phyloP scores from a whole-genome alignment of 2,329 filamentous ascomycete genomes.

The Epichloe scottii region DNA sequence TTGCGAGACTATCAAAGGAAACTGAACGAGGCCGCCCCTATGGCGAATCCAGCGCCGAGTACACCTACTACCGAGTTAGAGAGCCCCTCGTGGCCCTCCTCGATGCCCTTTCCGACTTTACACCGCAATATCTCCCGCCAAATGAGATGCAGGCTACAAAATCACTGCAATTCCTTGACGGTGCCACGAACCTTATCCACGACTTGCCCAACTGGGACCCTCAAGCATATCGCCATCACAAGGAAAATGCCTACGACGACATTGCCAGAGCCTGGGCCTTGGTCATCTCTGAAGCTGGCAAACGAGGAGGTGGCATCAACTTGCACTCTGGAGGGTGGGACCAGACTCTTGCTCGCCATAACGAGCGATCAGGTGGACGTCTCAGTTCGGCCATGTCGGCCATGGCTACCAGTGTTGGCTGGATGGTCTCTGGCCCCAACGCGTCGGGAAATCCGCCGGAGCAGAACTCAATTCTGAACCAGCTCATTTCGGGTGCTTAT shows the following conservation, averaged over 20 bases:
- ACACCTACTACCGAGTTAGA: conserved; percentile 86
- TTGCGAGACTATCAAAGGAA: conserved; percentile 69
- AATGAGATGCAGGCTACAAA: conserved; percentile 73
- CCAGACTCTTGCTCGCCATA: conserved; percentile 73
- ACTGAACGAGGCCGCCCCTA: conserved; percentile 70
- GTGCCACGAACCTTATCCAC: conserved; percentile 82
- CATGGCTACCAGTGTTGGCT: conserved; percentile 61
- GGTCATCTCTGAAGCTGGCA: conserved; percentile 81
- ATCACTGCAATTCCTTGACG: conserved; percentile 79
- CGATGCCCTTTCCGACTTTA: conserved; percentile 86
- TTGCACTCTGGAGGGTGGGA: conserved; percentile 90
- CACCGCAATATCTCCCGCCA: conserved; percentile 86
- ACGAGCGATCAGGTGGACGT: conserved; percentile 72
- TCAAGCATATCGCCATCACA: conserved; percentile 79
- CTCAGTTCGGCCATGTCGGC: conserved; percentile 70
- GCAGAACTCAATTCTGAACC: conserved; percentile 46
- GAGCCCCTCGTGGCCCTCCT: conserved; percentile 69
- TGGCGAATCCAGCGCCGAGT: conserved; percentile 75
- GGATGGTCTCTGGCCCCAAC: conserved; percentile 46
- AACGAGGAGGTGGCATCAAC: conserved; percentile 80
- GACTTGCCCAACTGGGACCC: conserved; percentile 83
- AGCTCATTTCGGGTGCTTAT: conserved; percentile 48
- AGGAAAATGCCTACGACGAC: conserved; percentile 92
- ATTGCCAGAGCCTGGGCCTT: conserved; percentile 87
- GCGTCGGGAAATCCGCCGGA: conserved; percentile 21